A percentile compares a stretch with the other conserved stretches of the same genome.
Conservation (phyloP, 352 stramenopile species). For the Sclerospora graminicola region DNA sequence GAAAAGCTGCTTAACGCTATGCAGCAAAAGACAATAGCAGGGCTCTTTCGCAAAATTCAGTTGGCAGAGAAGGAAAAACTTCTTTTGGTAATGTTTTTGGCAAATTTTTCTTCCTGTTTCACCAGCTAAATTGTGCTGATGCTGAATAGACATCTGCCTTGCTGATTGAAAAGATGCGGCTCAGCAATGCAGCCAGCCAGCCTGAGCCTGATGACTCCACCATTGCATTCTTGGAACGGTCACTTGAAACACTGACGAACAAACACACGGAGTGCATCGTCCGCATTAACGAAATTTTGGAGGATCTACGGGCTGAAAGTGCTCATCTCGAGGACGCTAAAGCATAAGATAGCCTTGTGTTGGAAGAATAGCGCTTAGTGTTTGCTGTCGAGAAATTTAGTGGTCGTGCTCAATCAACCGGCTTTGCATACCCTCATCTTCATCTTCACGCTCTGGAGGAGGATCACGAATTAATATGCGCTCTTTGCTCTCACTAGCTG, state of each 20-base stretch:
- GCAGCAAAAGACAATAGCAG: conserved; percentile 28
- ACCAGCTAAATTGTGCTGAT: neutral
- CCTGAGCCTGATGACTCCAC: conserved; percentile 36
- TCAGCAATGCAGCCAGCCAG: conserved; percentile 26
- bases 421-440: conserved; percentile 31
- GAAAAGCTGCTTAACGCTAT: conserved; percentile 36
- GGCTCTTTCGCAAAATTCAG: conserved; percentile 65
- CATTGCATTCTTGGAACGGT: conserved; percentile 50
- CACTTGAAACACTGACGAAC: conserved; percentile 32
- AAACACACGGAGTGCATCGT: conserved; percentile 60
- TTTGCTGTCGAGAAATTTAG: no score
- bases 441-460: conserved; percentile 32
- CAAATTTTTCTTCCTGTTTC: neutral
- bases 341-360: neutral
- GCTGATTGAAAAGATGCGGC: conserved; percentile 74
- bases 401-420: no score
- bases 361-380: neutral
- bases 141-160: conserved; percentile 56
- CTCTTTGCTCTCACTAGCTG: conserved; percentile 36
- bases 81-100: conserved; percentile 29
- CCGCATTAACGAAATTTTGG: conserved; percentile 70
- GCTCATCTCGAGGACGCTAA: conserved; percentile 31
- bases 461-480: conserved; percentile 36
- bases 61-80: conserved; percentile 78
- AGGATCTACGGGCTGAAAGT: conserved; percentile 50